Base-by-base conservation (phyloP, 2,329 filamentous ascomycete species). In the Pestalotiopsis sp. region DNA sequence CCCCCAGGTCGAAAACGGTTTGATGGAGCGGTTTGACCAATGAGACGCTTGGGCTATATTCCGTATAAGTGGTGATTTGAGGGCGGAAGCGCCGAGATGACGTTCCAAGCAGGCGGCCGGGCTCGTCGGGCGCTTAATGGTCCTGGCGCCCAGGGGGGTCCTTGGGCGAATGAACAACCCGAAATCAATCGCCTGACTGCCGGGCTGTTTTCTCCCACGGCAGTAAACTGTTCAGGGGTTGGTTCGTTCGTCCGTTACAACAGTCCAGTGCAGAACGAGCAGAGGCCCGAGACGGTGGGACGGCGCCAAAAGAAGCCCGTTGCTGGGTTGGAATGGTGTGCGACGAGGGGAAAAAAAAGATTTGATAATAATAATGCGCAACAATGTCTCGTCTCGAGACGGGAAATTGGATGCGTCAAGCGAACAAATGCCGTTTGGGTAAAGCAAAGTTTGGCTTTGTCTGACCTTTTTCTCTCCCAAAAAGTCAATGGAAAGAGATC, bases 1-100 rank as follows among this genome's bases (percentile, higher is more conserved):
- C 20, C 45, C 45, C 45, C 45, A 52, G 45, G 45, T n/a, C 7
- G 27, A 27, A 62, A 59, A 62, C 59, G 36, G 59, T 20, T 62
- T 41, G 17, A 39, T 17, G 25, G 59, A n/a, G 17, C 20, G 45
- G 45, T 52, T 52, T 65, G 36, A 65, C 52, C 52, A 45, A 36
- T 27, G 49, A 36, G 11, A 55, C 12, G 31, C 20, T 23, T 20
- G 14, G 13, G 20, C 31, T 65, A 52, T 2, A 41, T 55, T n/a
- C 36, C 31, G 36, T 60, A 20, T 52, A 23, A 31, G 5, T 45
- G 52, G 52, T 49, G 52, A 66, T 52, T 52, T 52, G 45, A 17
- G 31, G 52, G 17, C 57, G 52, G 65, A 61, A 66, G 65, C 57
- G 65, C 65, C 65, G 65, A 61, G 65, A 66, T 66, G 65, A 45